Base-by-base conservation (phyloP, 805 yeast species). In the Candida hungchunana region DNA sequence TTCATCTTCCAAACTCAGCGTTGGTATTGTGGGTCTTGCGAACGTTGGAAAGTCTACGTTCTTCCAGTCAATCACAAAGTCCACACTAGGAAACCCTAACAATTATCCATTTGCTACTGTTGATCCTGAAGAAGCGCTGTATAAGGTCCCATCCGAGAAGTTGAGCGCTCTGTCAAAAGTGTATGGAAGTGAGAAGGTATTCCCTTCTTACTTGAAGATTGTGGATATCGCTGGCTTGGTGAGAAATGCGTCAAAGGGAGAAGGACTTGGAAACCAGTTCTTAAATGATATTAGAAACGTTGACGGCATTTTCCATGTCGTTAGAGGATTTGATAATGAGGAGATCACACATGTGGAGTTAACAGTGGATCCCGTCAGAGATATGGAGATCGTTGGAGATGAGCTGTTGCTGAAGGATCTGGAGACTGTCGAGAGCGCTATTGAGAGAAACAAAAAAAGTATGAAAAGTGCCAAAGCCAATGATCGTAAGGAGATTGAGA, bases 211-310 rank as follows among this genome's bases (percentile, higher is more conserved):
- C 41, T 67, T 83, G 55, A 80, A 85, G 31, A 69, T 83, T 30
- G 79, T 76, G 47, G 94, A 83, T 57, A 83, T 83, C 56, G 94
- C 94, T 12, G 94, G 94, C 34, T 67, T 83, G 44, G 82, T 87
- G 31, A 76, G 79, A 59, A 86, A 85, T 55, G 94, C 94, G 4
- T 74, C 82, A n/a, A 72, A 75, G 33, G 94, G 94, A 44, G 87
- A 80, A 62, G 94, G 94, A 35, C 66, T 83, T 45, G 94, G 94
- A 36, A 82, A 83, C 60, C 83, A 82, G 50, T 83, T 83, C 63
- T 67, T 83, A 54, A 76, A 82, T 46, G 83, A 83, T 61, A 83
- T 83, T 43, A 69, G 85, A 58, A 80, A 79, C 36, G 90, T 82
- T 22, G 93, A 83, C 67, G 88, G 88, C 26, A 78, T 83, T 32